Evolutionary conservation across 192 early-diverging fungal genomes (phyloP).

Genomic region (Rhizophagus sp.): DNA sequence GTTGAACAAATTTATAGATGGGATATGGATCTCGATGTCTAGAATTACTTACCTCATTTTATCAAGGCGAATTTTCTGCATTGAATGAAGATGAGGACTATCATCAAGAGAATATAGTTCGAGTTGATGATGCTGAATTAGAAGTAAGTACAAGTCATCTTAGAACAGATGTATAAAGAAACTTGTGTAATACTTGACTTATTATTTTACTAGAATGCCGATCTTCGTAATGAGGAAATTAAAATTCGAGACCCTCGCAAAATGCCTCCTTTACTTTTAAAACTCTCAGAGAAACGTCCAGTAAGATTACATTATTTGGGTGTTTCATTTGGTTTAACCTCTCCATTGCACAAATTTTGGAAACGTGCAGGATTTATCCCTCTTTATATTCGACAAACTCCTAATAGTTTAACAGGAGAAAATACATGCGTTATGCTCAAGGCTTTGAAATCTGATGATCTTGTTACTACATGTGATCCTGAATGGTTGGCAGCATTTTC

Average conservation of each 20-base stretch:
- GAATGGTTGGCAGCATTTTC: constrained; percentile 90
- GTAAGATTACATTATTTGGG: constrained; percentile 92
- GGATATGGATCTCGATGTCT: constrained; percentile 93
- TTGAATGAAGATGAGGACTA: constrained; percentile 61
- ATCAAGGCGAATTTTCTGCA: constrained; percentile 75
- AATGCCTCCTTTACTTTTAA: constrained; percentile 92
- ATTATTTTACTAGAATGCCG: constrained; percentile 29
- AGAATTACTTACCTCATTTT: constrained; percentile 84
- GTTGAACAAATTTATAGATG: constrained; percentile 54
- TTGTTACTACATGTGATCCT: constrained; percentile 51
- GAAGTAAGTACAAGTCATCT: constrained; percentile 33
- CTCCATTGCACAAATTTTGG: constrained; percentile 94
- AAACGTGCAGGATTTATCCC: constrained; percentile 87
- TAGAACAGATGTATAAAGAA: neutral
- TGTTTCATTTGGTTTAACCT: constrained; percentile 93
- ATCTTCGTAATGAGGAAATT: constrained; percentile 75
- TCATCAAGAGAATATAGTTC: constrained; percentile 50
- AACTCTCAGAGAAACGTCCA: constrained; percentile 77
- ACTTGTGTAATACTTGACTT: neutral
- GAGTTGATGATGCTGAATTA: constrained; percentile 57
- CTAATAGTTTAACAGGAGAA: constrained; percentile 97
- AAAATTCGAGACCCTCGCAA: constrained; percentile 81
- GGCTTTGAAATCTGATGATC: constrained; percentile 55
- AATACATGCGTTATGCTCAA: constrained; percentile 98
- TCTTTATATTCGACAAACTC: constrained; percentile 94